A percentile compares a stretch with the other conserved stretches of the same genome.
Evolutionary conservation across 176 grass and related monocot genomes (phyloP).

Genomic region (Oryza australiensis): DNA sequence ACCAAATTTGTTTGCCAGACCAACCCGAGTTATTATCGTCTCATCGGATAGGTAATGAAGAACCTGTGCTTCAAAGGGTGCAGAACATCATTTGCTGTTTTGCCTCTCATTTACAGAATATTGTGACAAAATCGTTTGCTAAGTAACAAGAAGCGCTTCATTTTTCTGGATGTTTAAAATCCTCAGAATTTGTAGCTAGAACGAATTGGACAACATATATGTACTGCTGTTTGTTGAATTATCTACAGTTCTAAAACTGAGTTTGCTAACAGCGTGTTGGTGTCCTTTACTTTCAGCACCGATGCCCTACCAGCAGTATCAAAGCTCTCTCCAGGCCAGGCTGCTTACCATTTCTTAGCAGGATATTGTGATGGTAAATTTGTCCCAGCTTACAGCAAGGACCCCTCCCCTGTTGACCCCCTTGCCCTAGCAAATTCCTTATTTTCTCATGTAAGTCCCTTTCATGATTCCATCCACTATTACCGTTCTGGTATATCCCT

Average conservation of each 20-base stretch:
- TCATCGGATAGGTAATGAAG: slow-evolving; percentile 75
- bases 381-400: slow-evolving; percentile 59
- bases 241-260: background rate
- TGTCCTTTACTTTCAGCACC: slow-evolving; percentile 56
- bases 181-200: background rate
- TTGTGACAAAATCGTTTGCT: background rate
- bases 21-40: slow-evolving; percentile 50
- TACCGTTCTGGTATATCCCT: background rate
- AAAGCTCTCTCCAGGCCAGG: slow-evolving; percentile 76
- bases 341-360: slow-evolving; percentile 90
- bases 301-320: slow-evolving; percentile 54
- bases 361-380: slow-evolving; percentile 88
- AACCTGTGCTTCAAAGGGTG: slow-evolving; percentile 1
- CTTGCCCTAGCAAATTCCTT: slow-evolving; percentile 72
- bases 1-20: slow-evolving; percentile 46
- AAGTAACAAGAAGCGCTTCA: background rate
- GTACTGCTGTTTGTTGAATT: background rate
- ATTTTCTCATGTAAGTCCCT: slow-evolving; percentile 42
- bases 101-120: background rate
- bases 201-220: background rate
- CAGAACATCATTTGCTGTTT: slow-evolving; percentile 14
- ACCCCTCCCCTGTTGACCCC: slow-evolving; percentile 55
- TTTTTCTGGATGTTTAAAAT: slow-evolving; percentile 12
- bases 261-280: background rate
- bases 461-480: background rate